Evolutionary conservation across 1,284 basidiomycete genomes (phyloP).

Genomic region (Ustilago trichophora): DNA sequence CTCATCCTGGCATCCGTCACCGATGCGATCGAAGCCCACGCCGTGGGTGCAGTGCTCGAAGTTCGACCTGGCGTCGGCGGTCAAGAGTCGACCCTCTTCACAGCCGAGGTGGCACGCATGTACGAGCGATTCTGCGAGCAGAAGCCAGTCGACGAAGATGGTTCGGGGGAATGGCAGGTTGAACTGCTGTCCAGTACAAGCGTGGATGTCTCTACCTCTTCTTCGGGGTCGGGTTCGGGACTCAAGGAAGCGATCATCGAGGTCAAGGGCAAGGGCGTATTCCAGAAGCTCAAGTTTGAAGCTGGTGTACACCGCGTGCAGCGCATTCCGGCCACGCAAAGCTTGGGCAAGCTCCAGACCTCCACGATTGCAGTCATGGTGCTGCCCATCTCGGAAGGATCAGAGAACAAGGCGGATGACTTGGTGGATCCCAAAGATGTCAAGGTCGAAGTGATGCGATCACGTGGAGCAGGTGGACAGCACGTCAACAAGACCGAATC

Average conservation of each 20-base stretch:
- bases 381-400: slow-evolving; percentile 63
- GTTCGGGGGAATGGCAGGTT: slow-evolving; percentile 46
- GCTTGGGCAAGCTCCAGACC: slow-evolving; percentile 86
- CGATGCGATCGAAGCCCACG: slow-evolving; percentile 72
- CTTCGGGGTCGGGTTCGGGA: slow-evolving; percentile 70
- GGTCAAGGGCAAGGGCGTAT: slow-evolving; percentile 80
- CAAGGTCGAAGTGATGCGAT: slow-evolving; percentile 89
- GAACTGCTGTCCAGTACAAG: slow-evolving; percentile 56
- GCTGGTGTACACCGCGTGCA: slow-evolving; percentile 96
- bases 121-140: slow-evolving; percentile 73
- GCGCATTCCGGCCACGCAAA: slow-evolving; percentile 88
- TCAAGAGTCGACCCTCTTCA: slow-evolving; percentile 84
- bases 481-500: slow-evolving; percentile 99
- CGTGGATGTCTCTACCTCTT: slow-evolving; percentile 51
- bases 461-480: slow-evolving; percentile 95
- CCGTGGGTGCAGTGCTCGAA: slow-evolving; percentile 83
- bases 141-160: slow-evolving; percentile 34
- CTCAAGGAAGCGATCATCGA: slow-evolving; percentile 85
- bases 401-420: slow-evolving; percentile 68
- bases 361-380: slow-evolving; percentile 81
- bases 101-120: slow-evolving; percentile 81
- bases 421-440: slow-evolving; percentile 84
- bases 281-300: slow-evolving; percentile 84
- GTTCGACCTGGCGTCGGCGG: slow-evolving; percentile 93
- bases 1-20: slow-evolving; percentile 74